These are phyloP conservation scores for Penicillium canariense DNA, from an alignment of 495 filamentous ascomycete species.

Conservation along the genomic window DNA sequence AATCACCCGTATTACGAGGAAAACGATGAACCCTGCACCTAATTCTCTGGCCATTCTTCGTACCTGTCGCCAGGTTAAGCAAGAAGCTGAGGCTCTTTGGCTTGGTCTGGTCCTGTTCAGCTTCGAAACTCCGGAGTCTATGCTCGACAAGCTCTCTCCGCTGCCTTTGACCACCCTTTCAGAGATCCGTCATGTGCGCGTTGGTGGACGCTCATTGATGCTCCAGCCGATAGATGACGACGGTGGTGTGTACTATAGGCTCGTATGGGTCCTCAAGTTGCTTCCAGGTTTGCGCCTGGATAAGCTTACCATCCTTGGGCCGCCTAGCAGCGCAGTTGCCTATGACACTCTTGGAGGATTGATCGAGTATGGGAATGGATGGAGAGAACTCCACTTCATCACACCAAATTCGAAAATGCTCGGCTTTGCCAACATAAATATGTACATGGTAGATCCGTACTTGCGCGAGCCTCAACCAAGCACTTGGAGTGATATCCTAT, in stretches of 20 bases:
- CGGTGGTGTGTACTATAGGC: not conserved
- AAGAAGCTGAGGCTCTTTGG: not conserved
- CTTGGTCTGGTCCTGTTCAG: not conserved
- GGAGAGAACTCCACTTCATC: not conserved
- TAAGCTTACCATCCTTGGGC: not conserved
- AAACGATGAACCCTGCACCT: not conserved
- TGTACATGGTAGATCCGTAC: too few species aligned
- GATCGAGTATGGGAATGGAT: not conserved
- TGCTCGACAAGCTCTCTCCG: not conserved
- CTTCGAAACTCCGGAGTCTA: not conserved
- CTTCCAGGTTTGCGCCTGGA: not conserved
- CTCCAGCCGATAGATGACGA: not conserved
- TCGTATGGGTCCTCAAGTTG: not conserved
- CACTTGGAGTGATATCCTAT: too few species aligned
- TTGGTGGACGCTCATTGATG: not conserved
- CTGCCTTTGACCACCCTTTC: not conserved
- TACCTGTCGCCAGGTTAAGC: not conserved
- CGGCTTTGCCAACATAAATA: too few species aligned
- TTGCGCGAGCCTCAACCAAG: too few species aligned
- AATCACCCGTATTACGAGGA: too few species aligned
- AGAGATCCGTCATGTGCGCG: not conserved
- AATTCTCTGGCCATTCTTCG: not conserved
- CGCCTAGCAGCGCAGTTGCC: too few species aligned
- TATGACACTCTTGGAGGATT: too few species aligned
- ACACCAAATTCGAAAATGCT: too few species aligned